A percentile compares a stretch with the other conserved stretches of the same genome.
These are phyloP conservation scores for Cryptosporidium bovis DNA, from an alignment of 169 alveolate genomes.

Conservation along the genomic window DNA sequence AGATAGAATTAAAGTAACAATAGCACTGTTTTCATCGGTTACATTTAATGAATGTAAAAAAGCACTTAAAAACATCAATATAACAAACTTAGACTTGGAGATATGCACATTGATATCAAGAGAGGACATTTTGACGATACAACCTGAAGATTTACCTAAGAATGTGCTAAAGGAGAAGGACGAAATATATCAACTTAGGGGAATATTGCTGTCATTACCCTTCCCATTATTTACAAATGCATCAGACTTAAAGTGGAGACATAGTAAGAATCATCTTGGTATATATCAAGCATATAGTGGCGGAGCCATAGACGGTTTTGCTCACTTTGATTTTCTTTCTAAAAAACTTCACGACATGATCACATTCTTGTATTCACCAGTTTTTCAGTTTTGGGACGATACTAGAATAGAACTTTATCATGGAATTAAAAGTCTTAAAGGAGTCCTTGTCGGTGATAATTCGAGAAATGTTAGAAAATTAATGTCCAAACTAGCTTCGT, in stretches of 20 bases:
- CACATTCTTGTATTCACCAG: conserved; percentile 1
- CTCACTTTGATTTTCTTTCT: conserved; percentile 58
- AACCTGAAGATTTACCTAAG: conserved; percentile 65
- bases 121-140: conserved; percentile 50
- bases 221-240: conserved; percentile 17
- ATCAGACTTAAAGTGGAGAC: conserved; percentile 47
- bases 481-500: not conserved
- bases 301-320: conserved; percentile 74
- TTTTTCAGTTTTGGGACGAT: conserved; percentile 59
- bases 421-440: not conserved
- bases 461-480: conserved; percentile 1
- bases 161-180: conserved; percentile 31
- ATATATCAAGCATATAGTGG: conserved; percentile 50
- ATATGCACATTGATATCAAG: conserved; percentile 41
- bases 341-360: conserved; percentile 51
- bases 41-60: conserved; percentile 37
- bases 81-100: not conserved
- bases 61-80: not conserved
- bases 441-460: not conserved
- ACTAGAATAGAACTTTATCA: conserved; percentile 22
- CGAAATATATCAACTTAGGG: conserved; percentile 49
- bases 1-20: not conserved
- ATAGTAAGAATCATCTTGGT: conserved; percentile 3
- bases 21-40: conserved; percentile 24
- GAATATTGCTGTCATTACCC: conserved; percentile 43